These are phyloP conservation scores for Didymella pomorum DNA, from an alignment of 2,329 filamentous ascomycete species.

Conservation along the genomic window DNA sequence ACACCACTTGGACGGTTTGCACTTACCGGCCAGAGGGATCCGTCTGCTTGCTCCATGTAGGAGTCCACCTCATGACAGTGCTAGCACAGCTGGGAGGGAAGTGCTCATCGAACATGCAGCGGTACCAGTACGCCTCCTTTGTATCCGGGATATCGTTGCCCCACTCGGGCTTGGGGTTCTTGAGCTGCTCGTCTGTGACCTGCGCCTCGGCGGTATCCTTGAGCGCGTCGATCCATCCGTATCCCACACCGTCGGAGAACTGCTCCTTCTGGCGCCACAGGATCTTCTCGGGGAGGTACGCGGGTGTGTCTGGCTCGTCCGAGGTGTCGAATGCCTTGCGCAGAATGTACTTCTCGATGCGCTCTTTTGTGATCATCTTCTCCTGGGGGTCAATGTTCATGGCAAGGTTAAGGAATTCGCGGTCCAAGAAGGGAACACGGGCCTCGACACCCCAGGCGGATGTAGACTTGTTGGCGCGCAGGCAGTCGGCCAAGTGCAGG, in stretches of 20 bases:
- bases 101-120: conserved; percentile 98
- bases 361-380: conserved; percentile 83
- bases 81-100: conserved; percentile 91
- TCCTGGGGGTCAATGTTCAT: conserved; percentile 96
- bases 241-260: conserved; percentile 97
- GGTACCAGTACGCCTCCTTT: conserved; percentile 99
- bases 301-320: conserved; percentile 78
- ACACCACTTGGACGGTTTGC: background rate
- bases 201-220: conserved; percentile 92
- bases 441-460: conserved; percentile 98
- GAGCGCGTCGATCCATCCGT: conserved; percentile 97
- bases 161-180: conserved; percentile 98
- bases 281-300: conserved; percentile 95
- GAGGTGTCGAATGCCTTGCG: conserved; percentile 96
- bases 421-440: conserved; percentile 96
- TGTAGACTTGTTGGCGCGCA: conserved; percentile 98
- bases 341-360: conserved; percentile 96
- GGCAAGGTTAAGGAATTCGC: conserved; percentile 88
- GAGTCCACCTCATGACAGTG: conserved; percentile 96
- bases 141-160: conserved; percentile 89
- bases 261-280: conserved; percentile 99
- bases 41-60: conserved; percentile 95
- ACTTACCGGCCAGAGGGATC: conserved; percentile 89
- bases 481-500: conserved; percentile 93
- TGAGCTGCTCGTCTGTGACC: conserved; percentile 98